These are phyloP conservation scores for Parasitella parasitica DNA, from an alignment of 371 early-diverging fungal species.

Conservation along the genomic window DNA sequence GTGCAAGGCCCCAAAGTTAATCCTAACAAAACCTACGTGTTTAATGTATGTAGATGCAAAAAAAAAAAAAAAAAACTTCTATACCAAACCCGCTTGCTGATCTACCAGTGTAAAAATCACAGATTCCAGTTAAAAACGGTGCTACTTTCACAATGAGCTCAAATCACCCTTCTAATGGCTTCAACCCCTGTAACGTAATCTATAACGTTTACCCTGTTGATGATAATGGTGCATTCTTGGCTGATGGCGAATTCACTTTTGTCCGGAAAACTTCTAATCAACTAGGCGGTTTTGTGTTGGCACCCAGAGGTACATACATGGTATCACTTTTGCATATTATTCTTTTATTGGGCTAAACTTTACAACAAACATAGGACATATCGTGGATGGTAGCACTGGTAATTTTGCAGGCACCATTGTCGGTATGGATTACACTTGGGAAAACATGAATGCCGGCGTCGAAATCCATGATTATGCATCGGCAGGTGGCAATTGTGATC, in stretches of 20 bases:
- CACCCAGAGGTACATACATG: slow-evolving; percentile 30
- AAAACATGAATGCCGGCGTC: background rate
- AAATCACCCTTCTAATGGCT: slow-evolving; percentile 6
- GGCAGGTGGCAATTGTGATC: slow-evolving; percentile 2
- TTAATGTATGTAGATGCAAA: slow-evolving; percentile 8
- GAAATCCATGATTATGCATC: slow-evolving; percentile 18
- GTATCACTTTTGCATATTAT: background rate
- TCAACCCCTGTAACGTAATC: slow-evolving; percentile 5
- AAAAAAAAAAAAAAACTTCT: no score
- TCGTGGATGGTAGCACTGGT: slow-evolving; percentile 17
- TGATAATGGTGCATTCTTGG: background rate
- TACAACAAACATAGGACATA: slow-evolving; percentile 2
- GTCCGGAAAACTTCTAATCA: slow-evolving; percentile 10
- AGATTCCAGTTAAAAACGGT: slow-evolving; percentile 20
- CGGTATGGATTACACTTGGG: slow-evolving; percentile 17
- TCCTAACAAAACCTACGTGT: slow-evolving; percentile 5
- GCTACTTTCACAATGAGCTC: slow-evolving; percentile 9
- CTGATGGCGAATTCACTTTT: background rate
- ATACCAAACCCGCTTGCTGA: no score
- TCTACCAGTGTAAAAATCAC: no score
- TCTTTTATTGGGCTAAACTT: background rate
- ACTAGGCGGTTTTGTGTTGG: slow-evolving; percentile 18
- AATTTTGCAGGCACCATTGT: slow-evolving; percentile 26
- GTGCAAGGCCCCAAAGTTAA: background rate
- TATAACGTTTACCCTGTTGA: slow-evolving; percentile 30